These are phyloP conservation scores for Agrocybe chaxingu DNA, from an alignment of 768 basidiomycete species.

Conservation along the genomic window DNA sequence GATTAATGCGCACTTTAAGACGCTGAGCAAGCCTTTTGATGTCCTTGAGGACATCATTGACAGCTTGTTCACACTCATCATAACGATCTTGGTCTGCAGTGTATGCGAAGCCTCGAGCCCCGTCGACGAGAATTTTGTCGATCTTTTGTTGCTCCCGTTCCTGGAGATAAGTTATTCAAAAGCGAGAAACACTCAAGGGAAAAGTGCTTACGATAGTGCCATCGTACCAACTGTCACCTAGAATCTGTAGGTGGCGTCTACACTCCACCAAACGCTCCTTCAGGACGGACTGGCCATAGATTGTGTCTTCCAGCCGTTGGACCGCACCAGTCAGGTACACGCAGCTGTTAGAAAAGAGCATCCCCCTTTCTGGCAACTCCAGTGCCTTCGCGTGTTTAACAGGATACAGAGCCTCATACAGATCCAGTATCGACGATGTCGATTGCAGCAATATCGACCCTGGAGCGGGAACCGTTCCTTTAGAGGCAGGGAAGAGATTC, in stretches of 20 bases:
- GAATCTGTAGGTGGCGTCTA: slow-evolving; percentile 42
- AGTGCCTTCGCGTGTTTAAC: slow-evolving; percentile 50
- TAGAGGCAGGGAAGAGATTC: slow-evolving; percentile 41
- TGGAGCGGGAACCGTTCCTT: slow-evolving; percentile 30
- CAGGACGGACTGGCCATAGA: slow-evolving; percentile 24
- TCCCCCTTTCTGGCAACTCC: slow-evolving; percentile 47
- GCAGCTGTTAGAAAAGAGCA: slow-evolving; percentile 85
- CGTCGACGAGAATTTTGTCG: slow-evolving; percentile 42
- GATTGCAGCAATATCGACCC: slow-evolving; percentile 60
- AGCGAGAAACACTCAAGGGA: background rate
- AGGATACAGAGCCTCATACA: slow-evolving; percentile 79
- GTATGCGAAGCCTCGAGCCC: slow-evolving; percentile 64
- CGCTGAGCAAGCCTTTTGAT: slow-evolving; percentile 61
- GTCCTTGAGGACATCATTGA: slow-evolving; percentile 59
- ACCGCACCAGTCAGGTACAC: slow-evolving; percentile 59
- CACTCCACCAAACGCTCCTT: slow-evolving; percentile 53
- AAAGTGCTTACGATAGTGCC: slow-evolving; percentile 55
- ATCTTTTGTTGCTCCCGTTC: slow-evolving; percentile 43
- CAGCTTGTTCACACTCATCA: slow-evolving; percentile 69
- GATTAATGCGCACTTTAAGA: slow-evolving; percentile 58
- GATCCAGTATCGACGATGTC: slow-evolving; percentile 65
- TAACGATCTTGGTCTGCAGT: slow-evolving; percentile 72
- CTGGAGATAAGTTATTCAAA: slow-evolving; percentile 29
- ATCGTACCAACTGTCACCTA: slow-evolving; percentile 71
- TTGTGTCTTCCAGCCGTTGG: slow-evolving; percentile 31